Base-by-base conservation (phyloP, 371 early-diverging fungal species). In the Cokeromyces recurvatus region DNA sequence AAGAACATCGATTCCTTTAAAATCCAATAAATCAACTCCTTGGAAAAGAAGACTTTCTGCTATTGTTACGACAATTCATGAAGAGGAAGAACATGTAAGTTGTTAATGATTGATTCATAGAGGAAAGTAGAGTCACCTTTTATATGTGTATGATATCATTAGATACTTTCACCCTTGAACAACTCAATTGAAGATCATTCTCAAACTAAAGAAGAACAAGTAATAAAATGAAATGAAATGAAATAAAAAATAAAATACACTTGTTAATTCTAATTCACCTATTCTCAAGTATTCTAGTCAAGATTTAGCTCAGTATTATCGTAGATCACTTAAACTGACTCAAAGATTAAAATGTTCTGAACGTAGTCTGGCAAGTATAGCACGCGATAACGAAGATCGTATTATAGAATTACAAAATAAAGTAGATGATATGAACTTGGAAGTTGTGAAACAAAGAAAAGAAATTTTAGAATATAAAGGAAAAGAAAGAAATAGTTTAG, bases 321-420 rank as follows among this genome's bases (percentile, higher is more conserved):
- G 78, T 23, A 64, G 73, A 53, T 81, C 85, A 11, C 59, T 72
- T n/a, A 66, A 63, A 32, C 51, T 78, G 27, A 71, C 75, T 7
- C 58, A 73, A 39, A 53, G 74, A 20, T 46, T 78, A 21, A 74
- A 75, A 49, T 57, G 62, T 36, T 71, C 74, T 12, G 78, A 78
- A 48, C 53, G 63, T 15, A 72, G 66, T 47, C 54, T 78, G 21
- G 71, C 78, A 4, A 58, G 49, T 11, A 67, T 75, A 63, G 64
- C 75, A 53, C 71, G 74, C 58, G 75, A 78, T 43, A 75, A 78
- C 52, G 78, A 78, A 40, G 70, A 73, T 37, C 66, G 78, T 19
- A 78, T 78, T 25, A 45, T 64, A 12, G 55, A 66, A 34, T 39
- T 78, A n/a, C 75, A 74, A 39, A 65, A 68, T 31, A 57, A 55